Conservation (phyloP, 148 eudicot species). For the Camellia japonica region DNA sequence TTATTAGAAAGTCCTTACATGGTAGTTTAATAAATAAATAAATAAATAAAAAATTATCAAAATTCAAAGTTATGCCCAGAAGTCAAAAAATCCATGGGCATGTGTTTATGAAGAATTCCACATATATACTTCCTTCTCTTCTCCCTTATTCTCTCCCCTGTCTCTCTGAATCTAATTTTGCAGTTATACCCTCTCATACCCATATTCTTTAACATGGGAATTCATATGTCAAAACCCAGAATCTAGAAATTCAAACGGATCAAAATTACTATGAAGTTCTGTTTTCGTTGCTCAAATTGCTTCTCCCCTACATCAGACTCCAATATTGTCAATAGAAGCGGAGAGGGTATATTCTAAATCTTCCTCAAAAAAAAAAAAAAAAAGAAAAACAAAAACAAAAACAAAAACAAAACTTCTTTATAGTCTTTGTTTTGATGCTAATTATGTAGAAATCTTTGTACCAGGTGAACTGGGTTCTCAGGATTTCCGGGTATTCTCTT, state of each 20-base stretch:
- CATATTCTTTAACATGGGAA: not conserved
- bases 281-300: slow-evolving; percentile 2
- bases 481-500: slow-evolving; percentile 24
- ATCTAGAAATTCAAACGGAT: not conserved
- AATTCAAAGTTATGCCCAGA: not conserved
- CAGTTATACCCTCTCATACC: not conserved
- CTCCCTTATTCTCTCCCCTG: not conserved
- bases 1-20: too few relatives aligned
- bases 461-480: slow-evolving; percentile 12
- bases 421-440: too few relatives aligned
- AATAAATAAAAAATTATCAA: too few relatives aligned
- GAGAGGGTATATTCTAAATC: slow-evolving; percentile 4
- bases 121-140: not conserved
- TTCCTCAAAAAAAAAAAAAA: not conserved
- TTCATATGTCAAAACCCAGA: not conserved
- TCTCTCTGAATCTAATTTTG: not conserved
- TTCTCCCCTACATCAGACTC: slow-evolving; percentile 8
- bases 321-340: not conserved
- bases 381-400: not conserved
- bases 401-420: too few relatives aligned
- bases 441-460: not conserved
- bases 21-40: too few relatives aligned
- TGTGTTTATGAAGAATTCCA: not conserved
- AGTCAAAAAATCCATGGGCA: not conserved
- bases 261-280: slow-evolving; percentile 8